Conservation (phyloP, 2,329 filamentous ascomycete genomes). For the Colletotrichum higginsianum region DNA sequence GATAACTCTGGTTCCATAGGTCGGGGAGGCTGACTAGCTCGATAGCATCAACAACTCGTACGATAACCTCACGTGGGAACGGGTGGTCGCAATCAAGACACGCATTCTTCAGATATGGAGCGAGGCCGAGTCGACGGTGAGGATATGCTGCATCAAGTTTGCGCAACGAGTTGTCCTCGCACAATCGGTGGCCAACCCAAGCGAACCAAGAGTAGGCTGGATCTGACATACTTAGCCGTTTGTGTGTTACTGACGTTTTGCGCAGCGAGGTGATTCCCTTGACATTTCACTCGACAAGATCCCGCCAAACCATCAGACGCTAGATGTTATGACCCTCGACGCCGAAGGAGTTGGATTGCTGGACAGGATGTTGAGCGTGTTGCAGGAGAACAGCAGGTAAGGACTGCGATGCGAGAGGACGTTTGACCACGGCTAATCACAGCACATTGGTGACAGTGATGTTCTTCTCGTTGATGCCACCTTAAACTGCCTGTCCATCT, state of each 20-base stretch:
- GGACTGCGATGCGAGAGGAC: constrained; percentile 46
- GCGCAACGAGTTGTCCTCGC: constrained; percentile 92
- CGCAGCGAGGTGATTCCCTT: constrained; percentile 62
- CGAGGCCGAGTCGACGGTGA: constrained; percentile 79
- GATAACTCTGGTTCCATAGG: constrained; percentile 4
- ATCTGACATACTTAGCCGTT: constrained; percentile 17
- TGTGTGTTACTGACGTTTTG: constrained; percentile 45
- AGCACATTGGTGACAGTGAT: constrained; percentile 70
- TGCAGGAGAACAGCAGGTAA: constrained; percentile 90
- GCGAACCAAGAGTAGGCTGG: constrained; percentile 83
- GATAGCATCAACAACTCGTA: constrained; percentile 87
- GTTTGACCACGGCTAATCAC: constrained; percentile 36
- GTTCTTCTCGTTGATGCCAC: constrained; percentile 91
- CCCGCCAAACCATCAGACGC: constrained; percentile 83
- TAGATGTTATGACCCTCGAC: constrained; percentile 86
- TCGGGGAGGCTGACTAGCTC: constrained; percentile 48
- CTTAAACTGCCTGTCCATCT: constrained; percentile 86
- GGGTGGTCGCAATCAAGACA: constrained; percentile 89
- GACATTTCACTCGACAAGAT: constrained; percentile 92
- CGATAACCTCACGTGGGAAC: constrained; percentile 87
- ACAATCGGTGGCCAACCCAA: constrained; percentile 86
- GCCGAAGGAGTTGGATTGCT: constrained; percentile 93
- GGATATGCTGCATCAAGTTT: constrained; percentile 98
- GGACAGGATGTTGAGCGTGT: constrained; percentile 86
- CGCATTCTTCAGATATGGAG: constrained; percentile 94